Base-by-base conservation (phyloP, 345 rosid genomes). In the Dimocarpus longan region DNA sequence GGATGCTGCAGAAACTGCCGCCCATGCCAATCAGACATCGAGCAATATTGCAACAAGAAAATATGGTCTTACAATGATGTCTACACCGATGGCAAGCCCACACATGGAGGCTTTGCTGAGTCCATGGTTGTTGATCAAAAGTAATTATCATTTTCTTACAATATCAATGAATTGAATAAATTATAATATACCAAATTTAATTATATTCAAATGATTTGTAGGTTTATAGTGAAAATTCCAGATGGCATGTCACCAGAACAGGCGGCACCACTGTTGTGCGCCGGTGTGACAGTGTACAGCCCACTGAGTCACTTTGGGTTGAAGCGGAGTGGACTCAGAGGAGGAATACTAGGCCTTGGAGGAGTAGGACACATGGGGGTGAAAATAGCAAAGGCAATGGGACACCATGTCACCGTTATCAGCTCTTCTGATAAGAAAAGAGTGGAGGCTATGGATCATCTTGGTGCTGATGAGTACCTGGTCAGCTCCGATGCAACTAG, bases 361-460 rank as follows among this genome's bases (percentile, higher is more conserved):
- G 99, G 99, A 71, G 99, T 92, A 5, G 99, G 99, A 2, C 99
- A 95, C 87, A 92, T 95, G 97, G 99, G 98, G 42, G 97, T 95
- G 88, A 89, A 87, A 78, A 92, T 95, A 69, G 98, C 99, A 2
- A 95, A 95, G 82, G 97, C 97, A 76, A 90, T 91, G 96, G 98
- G 97, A 71, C 99, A 95, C 82, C 98, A 91, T 76, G 91, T 95
- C 8, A 95, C 97, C 0, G 98, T 95, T 70, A 92, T 95, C 13
- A 95, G 98, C 90, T 95, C 99, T 57, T 93, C 99, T 15, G 90
- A 91, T 60, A 93, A 89, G 93, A 95, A 95, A 82, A 89, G 81
- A 84, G 81, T 69, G 74, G 99, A 95, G 86, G 98, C 98, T 5
- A 16, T 95, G 74, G 90, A 92, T 37, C 93, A 95, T 81, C 91